phyloP scores from a whole-genome alignment of 441 rosid genomes.

The Erysimum pusillum region DNA sequence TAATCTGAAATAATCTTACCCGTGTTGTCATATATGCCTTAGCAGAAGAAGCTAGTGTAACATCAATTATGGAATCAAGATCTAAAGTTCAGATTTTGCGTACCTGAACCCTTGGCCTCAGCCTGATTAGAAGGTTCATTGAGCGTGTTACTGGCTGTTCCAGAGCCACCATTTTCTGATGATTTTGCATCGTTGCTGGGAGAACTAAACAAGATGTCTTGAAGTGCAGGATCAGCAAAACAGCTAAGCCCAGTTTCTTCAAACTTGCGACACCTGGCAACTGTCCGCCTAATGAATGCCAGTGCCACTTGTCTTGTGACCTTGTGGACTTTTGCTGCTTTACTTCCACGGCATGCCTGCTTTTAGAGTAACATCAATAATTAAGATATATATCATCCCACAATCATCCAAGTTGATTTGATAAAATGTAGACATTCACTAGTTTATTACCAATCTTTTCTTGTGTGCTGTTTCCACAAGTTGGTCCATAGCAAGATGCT shows the following conservation, averaged over 20 bases:
- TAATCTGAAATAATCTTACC: background rate
- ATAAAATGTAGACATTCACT: background rate
- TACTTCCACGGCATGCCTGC: constrained; percentile 83
- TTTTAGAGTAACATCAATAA: constrained; percentile 34
- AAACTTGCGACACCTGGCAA: constrained; percentile 72
- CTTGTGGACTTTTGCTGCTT: constrained; percentile 70
- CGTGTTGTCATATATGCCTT: background rate
- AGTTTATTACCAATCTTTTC: constrained; percentile 74
- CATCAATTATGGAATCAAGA: constrained; percentile 18
- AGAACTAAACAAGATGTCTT: constrained; percentile 71
- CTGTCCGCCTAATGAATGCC: constrained; percentile 77
- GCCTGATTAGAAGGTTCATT: constrained; percentile 76
- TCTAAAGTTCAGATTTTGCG: constrained; percentile 13
- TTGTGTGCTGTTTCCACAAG: constrained; percentile 85
- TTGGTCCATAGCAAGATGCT: constrained; percentile 82
- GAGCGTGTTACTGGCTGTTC: constrained; percentile 89
- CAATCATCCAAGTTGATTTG: background rate
- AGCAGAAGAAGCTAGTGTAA: constrained; percentile 8
- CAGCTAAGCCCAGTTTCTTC: constrained; percentile 85
- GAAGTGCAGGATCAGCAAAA: constrained; percentile 79
- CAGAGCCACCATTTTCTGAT: constrained; percentile 87
- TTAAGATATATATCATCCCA: background rate
- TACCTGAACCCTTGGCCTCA: constrained; percentile 89
- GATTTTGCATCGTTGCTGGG: constrained; percentile 83
- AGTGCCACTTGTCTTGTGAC: constrained; percentile 81